Evolutionary conservation across 78 protist genomes (phyloP).

Genomic region (Dictyostelium discoideum): dicty_2.7 NC_007090.3:383001-383500

Average conservation of each 20-base stretch:
- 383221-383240: no score
- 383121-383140: no score
- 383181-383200: no score
- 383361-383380: no score
- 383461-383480: background rate
- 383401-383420: no score
- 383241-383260: no score
- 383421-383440: background rate
- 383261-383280: no score
- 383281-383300: no score
- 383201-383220: background rate
- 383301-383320: no score
- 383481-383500: background rate
- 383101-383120: no score
- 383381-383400: background rate
- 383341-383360: no score
- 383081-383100: background rate
- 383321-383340: no score
- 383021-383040: conserved; percentile 61
- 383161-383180: background rate
- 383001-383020: conserved; percentile 73
- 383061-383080: conserved; percentile 80
- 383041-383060: conserved; percentile 63
- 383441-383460: background rate
- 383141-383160: background rate